Evolutionary conservation across 345 rosid genomes (phyloP).

Genomic region (Citrus unshiu): DNA sequence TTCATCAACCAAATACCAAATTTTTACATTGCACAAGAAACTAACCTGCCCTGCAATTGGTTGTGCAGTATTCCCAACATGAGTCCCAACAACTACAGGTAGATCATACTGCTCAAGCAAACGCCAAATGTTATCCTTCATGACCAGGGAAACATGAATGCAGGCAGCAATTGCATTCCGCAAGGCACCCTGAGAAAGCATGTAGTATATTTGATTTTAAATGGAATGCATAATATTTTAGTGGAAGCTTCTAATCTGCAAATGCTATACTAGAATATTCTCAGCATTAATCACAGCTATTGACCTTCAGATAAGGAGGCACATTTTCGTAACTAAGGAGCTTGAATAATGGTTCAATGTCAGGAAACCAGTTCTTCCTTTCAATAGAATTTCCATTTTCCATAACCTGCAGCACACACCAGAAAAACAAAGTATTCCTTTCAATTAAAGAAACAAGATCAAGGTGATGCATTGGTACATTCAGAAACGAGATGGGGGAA

Average conservation of each 20-base stretch:
- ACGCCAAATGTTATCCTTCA: slow-evolving; percentile 79
- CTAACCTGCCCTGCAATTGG: slow-evolving; percentile 59
- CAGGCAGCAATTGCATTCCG: slow-evolving; percentile 81
- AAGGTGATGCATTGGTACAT: not conserved
- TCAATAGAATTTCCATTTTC: slow-evolving; percentile 83
- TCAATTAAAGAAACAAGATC: not conserved
- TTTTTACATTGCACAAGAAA: not conserved
- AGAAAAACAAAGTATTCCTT: slow-evolving; percentile 4
- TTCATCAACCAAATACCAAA: not conserved
- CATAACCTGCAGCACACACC: slow-evolving; percentile 46
- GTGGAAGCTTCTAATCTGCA: slow-evolving; percentile 1
- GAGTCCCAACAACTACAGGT: slow-evolving; percentile 78
- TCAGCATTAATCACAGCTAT: slow-evolving; percentile 12
- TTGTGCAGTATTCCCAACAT: slow-evolving; percentile 47
- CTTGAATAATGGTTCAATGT: slow-evolving; percentile 90
- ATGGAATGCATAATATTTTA: not conserved
- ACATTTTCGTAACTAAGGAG: slow-evolving; percentile 95
- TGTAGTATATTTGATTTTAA: slow-evolving; percentile 10
- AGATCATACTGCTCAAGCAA: slow-evolving; percentile 93
- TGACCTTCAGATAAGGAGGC: slow-evolving; percentile 89
- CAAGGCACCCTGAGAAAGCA: slow-evolving; percentile 72
- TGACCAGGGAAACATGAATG: slow-evolving; percentile 63
- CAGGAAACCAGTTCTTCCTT: slow-evolving; percentile 87
- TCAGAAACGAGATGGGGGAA: not conserved
- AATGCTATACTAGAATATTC: slow-evolving; percentile 8